A percentile compares a stretch with the other conserved stretches of the same genome.
Conservation (phyloP, 805 yeast species). For the Dipodascus geniculatus region DNA sequence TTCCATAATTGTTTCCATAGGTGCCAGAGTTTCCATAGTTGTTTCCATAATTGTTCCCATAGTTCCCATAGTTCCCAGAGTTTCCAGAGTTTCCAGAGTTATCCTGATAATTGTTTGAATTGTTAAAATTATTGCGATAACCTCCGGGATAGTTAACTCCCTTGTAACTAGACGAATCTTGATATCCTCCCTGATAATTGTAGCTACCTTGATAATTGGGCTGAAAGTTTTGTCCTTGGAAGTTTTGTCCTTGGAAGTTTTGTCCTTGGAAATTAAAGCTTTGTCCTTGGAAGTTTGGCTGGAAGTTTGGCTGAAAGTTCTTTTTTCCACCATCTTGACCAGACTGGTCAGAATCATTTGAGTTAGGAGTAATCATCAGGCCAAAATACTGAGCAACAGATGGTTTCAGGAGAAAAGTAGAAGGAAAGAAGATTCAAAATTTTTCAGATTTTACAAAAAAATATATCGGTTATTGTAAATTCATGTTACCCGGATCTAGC, state of each 20-base stretch:
- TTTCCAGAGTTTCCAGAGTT: background rate
- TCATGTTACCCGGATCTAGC: background rate
- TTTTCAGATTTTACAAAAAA: background rate
- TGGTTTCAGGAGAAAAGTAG: no score
- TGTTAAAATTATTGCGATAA: background rate
- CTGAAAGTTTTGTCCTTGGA: background rate
- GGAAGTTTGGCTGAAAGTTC: background rate
- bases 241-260: background rate
- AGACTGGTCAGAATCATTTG: background rate
- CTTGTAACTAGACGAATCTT: no score
- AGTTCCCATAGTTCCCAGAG: background rate
- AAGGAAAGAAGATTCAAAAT: background rate
- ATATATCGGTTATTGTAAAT: background rate
- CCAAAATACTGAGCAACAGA: background rate
- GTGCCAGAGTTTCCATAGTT: background rate
- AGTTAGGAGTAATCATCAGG: background rate
- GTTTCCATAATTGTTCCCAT: background rate
- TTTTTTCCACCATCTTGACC: background rate
- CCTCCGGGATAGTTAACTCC: conserved; percentile 4
- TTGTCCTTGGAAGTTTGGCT: background rate
- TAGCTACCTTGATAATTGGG: conserved; percentile 2
- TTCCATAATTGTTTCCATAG: background rate
- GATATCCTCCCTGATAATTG: conserved; percentile 3
- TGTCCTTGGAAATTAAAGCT: background rate
- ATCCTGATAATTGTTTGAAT: background rate